Evolutionary conservation across 768 basidiomycete species (phyloP), one percentile per base, ranked within the genome.

Genomic region (Lepiota brunneoincarnata): DNA sequence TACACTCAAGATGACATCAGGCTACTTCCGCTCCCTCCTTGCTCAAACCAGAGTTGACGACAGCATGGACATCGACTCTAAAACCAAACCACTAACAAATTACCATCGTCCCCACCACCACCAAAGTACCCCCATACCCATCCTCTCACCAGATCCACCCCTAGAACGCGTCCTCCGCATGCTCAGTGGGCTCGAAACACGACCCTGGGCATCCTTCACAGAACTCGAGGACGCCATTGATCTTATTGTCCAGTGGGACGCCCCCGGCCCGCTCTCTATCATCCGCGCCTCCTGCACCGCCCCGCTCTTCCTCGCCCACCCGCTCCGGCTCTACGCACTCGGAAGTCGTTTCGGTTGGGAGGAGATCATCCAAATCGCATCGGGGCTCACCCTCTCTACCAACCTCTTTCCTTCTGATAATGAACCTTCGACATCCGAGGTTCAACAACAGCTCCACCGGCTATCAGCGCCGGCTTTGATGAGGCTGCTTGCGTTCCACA

Each of bases 271-370:
- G 2, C 59, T 77, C 5, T 75, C 75, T 26, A 54, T 74, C 55
- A 64, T 79, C 14, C 76, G 79, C 3, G 61, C 72, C 6, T 69
- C 70, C 10, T 68, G 77, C 47, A 72, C 72, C 6, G 65, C 76
- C 1, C 74, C 76, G 5, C 52, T 69, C 10, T 75, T 79, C 57
- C 70, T 75, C n/a, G 60, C 62, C 4, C 66, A 75, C 11, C 77
- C 80, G 1, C 58, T 81, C n/a, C 73, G 77, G 17, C 66, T 80
- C 9, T 81, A 80, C 52, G 75, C 69, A 2, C 66, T 82, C 39
- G 70, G 76, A 6, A 71, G 72, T 17, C 70, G 70, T 28, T 74
- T 70, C 50, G 73, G 70, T 6, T 80, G 79, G 76, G 67, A 66
- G 40, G 69, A 74, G 39, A 79, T 79, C 60, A 71, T 73, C 5